A percentile compares a stretch with the other conserved stretches of the same genome.
Conservation (phyloP, 306 rosid genomes). For the Pyrus betulifolia region DNA sequence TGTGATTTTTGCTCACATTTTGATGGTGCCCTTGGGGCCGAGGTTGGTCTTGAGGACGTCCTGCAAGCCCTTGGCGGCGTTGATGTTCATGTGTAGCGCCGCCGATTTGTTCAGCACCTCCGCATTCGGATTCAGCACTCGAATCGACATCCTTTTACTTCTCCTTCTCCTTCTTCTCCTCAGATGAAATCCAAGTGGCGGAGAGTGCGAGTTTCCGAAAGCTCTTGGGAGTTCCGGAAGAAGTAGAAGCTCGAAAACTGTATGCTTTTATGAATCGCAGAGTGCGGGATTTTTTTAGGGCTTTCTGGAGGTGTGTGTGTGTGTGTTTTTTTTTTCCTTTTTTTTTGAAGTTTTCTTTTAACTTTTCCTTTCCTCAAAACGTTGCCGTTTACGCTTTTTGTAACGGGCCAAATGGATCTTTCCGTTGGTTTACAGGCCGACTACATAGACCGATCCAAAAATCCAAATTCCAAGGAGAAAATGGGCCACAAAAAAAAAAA, state of each 20-base stretch:
- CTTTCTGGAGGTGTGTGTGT: conserved; percentile 1
- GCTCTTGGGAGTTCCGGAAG: neutral
- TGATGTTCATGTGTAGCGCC: conserved; percentile 92
- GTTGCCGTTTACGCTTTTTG: neutral
- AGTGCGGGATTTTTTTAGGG: conserved; percentile 7
- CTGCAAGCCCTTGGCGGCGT: conserved; percentile 93
- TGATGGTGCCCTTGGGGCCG: conserved; percentile 97
- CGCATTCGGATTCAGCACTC: conserved; percentile 81
- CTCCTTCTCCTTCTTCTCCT: neutral
- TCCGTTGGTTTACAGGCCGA: neutral
- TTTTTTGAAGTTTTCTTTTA: neutral
- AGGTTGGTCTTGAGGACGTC: conserved; percentile 91
- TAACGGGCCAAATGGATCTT: neutral
- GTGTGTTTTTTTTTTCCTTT: neutral
- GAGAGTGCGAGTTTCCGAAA: neutral
- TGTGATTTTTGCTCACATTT: conserved; percentile 33
- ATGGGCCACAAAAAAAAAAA: neutral
- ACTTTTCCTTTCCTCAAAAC: neutral
- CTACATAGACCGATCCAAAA: too few relatives aligned
- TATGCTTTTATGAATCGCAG: neutral
- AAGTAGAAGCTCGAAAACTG: neutral
- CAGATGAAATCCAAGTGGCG: neutral
- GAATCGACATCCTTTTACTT: conserved; percentile 50
- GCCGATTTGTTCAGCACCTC: conserved; percentile 98
- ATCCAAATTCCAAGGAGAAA: neutral